phyloP scores from a whole-genome alignment of 1,139 yeast genomes.

The Scheffersomyces segobiensis region DNA sequence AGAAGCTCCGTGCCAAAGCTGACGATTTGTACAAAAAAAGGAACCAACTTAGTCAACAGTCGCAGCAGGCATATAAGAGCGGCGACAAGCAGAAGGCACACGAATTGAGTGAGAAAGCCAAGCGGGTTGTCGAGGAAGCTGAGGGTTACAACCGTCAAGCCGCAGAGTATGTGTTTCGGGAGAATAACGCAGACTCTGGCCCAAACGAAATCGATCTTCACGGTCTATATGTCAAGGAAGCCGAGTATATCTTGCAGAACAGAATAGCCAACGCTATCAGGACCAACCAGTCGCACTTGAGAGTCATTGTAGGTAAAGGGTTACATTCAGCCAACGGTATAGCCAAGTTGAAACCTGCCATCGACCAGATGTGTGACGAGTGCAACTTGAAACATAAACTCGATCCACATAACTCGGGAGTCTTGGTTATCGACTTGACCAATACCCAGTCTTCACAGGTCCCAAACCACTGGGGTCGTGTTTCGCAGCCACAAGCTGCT shows the following conservation, averaged over 20 bases:
- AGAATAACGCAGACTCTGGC: slow-evolving; percentile 83
- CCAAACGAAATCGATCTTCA: slow-evolving; percentile 90
- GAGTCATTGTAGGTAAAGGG: slow-evolving; percentile 94
- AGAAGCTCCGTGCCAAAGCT: slow-evolving; percentile 66
- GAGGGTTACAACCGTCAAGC: slow-evolving; percentile 76
- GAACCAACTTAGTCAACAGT: slow-evolving; percentile 57
- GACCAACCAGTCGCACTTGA: slow-evolving; percentile 56
- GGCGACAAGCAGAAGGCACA: slow-evolving; percentile 79
- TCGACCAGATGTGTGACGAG: slow-evolving; percentile 72
- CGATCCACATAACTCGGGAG: slow-evolving; percentile 78
- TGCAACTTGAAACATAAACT: slow-evolving; percentile 59
- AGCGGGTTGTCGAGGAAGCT: slow-evolving; percentile 58
- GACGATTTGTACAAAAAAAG: slow-evolving; percentile 62
- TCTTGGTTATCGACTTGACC: slow-evolving; percentile 65
- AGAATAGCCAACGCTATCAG: slow-evolving; percentile 68
- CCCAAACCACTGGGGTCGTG: slow-evolving; percentile 50
- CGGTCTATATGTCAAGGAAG: slow-evolving; percentile 89
- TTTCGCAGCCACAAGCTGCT: slow-evolving; percentile 28
- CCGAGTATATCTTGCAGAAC: slow-evolving; percentile 70
- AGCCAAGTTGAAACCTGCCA: slow-evolving; percentile 88
- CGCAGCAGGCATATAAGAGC: slow-evolving; percentile 71
- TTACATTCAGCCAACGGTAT: slow-evolving; percentile 77
- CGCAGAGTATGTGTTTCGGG: slow-evolving; percentile 86
- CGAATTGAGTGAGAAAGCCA: slow-evolving; percentile 68
- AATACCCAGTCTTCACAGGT: slow-evolving; percentile 40